phyloP scores from a whole-genome alignment of 163 green algal species.

The Scenedesmus sp. region DNA sequence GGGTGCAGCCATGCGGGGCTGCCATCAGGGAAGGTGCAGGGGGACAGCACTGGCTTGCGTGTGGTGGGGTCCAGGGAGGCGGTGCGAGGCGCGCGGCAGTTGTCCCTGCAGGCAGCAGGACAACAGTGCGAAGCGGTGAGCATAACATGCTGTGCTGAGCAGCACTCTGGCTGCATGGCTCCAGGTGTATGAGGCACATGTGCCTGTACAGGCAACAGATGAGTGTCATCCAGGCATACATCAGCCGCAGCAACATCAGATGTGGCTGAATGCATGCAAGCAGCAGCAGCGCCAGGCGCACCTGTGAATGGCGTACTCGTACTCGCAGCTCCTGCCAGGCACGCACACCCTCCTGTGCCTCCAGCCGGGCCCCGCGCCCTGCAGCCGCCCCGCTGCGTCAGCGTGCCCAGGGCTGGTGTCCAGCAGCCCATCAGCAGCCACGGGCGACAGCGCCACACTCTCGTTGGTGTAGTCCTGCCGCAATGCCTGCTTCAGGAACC shows the following conservation, averaged over 20 bases:
- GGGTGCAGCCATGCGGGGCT: slow-evolving; percentile 11
- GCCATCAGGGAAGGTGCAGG: slow-evolving; percentile 26
- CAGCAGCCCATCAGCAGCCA: slow-evolving; percentile 19
- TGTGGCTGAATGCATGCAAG: neutral
- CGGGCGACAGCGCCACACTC: neutral
- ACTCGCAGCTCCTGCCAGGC: slow-evolving; percentile 18
- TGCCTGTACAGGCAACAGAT: too few species aligned
- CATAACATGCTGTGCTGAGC: neutral
- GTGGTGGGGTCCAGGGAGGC: neutral
- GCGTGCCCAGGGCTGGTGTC: slow-evolving; percentile 31
- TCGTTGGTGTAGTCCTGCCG: slow-evolving; percentile 52
- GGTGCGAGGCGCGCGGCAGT: slow-evolving; percentile 37
- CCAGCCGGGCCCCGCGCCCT: neutral
- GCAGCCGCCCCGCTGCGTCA: slow-evolving; percentile 12
- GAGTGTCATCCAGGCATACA: too few species aligned
- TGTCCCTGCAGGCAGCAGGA: slow-evolving; percentile 31
- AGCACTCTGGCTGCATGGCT: neutral
- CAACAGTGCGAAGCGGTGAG: neutral
- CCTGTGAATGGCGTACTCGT: slow-evolving; percentile 39
- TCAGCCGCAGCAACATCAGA: too few species aligned
- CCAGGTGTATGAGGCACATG: neutral
- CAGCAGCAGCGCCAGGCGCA: neutral
- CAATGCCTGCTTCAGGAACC: slow-evolving; percentile 47
- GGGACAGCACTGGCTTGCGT: slow-evolving; percentile 14
- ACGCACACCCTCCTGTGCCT: slow-evolving; percentile 46